Evolutionary conservation across 192 early-diverging fungal species (phyloP).

Genomic region (Spinellus fusiger): DNA sequence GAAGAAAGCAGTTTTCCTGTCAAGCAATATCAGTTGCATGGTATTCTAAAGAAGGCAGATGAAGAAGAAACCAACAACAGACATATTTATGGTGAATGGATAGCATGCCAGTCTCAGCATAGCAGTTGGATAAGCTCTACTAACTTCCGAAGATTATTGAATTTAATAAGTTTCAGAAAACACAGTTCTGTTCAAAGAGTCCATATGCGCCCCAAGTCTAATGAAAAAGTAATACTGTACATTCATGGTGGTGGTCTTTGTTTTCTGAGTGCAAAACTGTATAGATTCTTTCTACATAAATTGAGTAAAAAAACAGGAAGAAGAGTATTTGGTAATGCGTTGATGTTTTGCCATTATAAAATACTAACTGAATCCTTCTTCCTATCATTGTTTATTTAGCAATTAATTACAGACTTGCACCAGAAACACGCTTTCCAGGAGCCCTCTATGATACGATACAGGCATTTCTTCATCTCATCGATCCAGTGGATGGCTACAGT

Average conservation of each 20-base stretch:
- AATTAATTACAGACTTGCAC: conserved; percentile 14
- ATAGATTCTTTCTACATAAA: conserved; percentile 16
- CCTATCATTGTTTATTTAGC: conserved; percentile 35
- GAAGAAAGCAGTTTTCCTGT: background rate
- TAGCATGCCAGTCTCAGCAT: background rate
- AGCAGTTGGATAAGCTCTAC: background rate
- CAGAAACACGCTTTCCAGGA: conserved; percentile 37
- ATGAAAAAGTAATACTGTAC: conserved; percentile 22
- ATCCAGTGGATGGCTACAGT: conserved; percentile 41
- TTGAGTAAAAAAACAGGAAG: conserved; percentile 20
- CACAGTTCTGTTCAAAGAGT: background rate
- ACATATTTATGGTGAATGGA: conserved; percentile 17
- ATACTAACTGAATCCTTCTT: conserved; percentile 13
- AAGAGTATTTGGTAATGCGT: conserved; percentile 21
- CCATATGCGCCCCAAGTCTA: background rate
- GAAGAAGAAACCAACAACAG: conserved; percentile 5
- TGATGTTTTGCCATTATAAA: background rate
- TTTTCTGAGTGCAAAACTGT: conserved; percentile 28
- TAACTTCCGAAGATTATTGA: background rate
- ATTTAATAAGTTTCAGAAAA: background rate
- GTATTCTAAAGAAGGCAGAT: conserved; percentile 16
- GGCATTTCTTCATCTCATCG: conserved; percentile 46
- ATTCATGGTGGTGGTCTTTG: conserved; percentile 26
- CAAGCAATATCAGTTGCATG: conserved; percentile 1
- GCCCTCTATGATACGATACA: conserved; percentile 59